These are phyloP conservation scores for Amanita bisporigera DNA, from an alignment of 1,284 basidiomycete species.

Conservation along the genomic window DNA sequence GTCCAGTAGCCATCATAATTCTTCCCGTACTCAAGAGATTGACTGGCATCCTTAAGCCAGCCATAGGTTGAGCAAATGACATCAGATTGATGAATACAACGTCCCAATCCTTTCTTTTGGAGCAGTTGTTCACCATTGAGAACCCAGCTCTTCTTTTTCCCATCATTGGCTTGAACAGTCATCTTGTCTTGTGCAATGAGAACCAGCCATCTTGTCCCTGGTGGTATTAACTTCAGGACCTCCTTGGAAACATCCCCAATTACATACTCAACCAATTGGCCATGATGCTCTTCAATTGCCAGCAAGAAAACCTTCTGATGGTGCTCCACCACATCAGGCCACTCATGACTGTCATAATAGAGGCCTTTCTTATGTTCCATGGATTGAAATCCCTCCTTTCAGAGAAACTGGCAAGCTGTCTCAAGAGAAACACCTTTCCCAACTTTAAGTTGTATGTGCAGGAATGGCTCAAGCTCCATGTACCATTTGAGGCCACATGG, in stretches of 20 bases:
- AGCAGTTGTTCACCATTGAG: constrained; percentile 40
- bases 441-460: constrained; percentile 40
- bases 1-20: constrained; percentile 53
- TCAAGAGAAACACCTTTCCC: constrained; percentile 31
- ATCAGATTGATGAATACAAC: constrained; percentile 41
- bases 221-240: constrained; percentile 21
- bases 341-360: constrained; percentile 38
- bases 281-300: constrained; percentile 27
- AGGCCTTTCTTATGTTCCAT: constrained; percentile 35
- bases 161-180: constrained; percentile 47
- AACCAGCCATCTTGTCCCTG: constrained; percentile 38
- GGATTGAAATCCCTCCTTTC: constrained; percentile 41
- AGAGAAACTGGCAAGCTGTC: constrained; percentile 33
- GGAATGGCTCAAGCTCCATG: constrained; percentile 45
- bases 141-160: constrained; percentile 38
- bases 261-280: constrained; percentile 31
- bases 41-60: constrained; percentile 37
- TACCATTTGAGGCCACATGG: constrained; percentile 44
- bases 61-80: constrained; percentile 43
- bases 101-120: constrained; percentile 46
- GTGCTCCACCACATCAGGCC: constrained; percentile 31
- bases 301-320: constrained; percentile 29
- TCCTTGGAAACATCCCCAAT: constrained; percentile 32
- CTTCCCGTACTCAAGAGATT: constrained; percentile 34
- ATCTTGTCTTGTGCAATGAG: constrained; percentile 48